These are phyloP conservation scores for Pisolithus marmoratus DNA, from an alignment of 768 basidiomycete species.

Conservation along the genomic window DNA sequence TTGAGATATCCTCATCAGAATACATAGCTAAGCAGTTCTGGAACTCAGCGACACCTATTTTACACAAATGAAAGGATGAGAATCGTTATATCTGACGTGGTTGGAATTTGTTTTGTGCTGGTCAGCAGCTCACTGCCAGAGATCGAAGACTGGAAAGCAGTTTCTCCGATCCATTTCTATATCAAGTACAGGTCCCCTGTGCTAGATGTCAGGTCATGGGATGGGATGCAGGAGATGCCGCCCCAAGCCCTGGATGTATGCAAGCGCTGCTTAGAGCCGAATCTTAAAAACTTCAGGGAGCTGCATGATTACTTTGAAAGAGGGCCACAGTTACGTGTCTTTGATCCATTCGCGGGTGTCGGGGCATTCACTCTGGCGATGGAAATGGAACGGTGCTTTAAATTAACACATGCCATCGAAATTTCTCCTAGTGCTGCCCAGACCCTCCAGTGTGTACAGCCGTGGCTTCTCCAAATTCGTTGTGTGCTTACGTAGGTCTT, in stretches of 20 bases:
- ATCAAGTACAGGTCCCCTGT: slow-evolving; percentile 45
- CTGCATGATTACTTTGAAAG: slow-evolving; percentile 29
- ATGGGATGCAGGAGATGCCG: slow-evolving; percentile 24
- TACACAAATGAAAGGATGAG: slow-evolving; percentile 42
- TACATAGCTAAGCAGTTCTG: neutral
- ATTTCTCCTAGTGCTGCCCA: slow-evolving; percentile 69
- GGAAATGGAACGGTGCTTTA: slow-evolving; percentile 48
- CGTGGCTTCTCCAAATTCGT: neutral
- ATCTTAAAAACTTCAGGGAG: slow-evolving; percentile 26
- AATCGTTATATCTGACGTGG: slow-evolving; percentile 33
- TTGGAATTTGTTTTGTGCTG: slow-evolving; percentile 46
- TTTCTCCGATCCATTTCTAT: slow-evolving; percentile 57
- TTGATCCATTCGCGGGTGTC: slow-evolving; percentile 40
- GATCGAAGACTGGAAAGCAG: slow-evolving; percentile 41
- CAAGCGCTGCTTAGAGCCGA: slow-evolving; percentile 31
- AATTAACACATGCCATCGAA: slow-evolving; percentile 63
- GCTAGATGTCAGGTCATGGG: slow-evolving; percentile 35
- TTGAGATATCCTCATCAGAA: neutral
- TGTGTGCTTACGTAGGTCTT: slow-evolving; percentile 3
- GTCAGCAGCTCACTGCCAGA: slow-evolving; percentile 27
- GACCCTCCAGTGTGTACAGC: slow-evolving; percentile 52
- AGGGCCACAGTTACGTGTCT: slow-evolving; percentile 22
- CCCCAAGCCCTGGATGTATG: slow-evolving; percentile 42
- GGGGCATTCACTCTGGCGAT: slow-evolving; percentile 63
- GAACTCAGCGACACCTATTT: slow-evolving; percentile 48